Percentiles rank a stretch among this genome's conserved stretches.
phyloP scores from a whole-genome alignment of 768 basidiomycete genomes.

The Rhizopogon vesiculosus region DNA sequence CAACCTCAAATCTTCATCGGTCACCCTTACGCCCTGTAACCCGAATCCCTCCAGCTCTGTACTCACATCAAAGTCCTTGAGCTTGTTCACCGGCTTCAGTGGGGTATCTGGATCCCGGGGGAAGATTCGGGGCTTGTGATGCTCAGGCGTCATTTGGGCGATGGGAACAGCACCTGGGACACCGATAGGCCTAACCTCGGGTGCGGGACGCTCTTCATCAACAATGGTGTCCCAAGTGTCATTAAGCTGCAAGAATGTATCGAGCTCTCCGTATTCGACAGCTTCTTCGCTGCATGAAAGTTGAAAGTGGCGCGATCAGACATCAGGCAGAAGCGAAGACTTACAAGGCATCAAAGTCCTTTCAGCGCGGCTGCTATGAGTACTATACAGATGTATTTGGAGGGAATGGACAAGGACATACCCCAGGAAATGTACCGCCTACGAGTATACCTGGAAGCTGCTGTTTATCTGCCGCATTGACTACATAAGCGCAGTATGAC shows the following conservation, averaged over 20 bases:
- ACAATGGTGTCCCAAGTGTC: constrained; percentile 59
- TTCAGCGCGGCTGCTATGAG: background rate
- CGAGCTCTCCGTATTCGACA: constrained; percentile 73
- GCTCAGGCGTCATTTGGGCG: constrained; percentile 77
- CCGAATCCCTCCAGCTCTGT: constrained; percentile 67
- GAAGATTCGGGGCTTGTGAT: constrained; percentile 54
- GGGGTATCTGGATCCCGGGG: constrained; percentile 40
- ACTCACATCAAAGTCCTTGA: constrained; percentile 58
- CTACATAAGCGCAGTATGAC: constrained; percentile 2
- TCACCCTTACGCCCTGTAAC: constrained; percentile 72
- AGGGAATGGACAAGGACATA: constrained; percentile 33
- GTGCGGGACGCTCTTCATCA: constrained; percentile 58
- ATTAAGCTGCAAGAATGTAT: constrained; percentile 64
- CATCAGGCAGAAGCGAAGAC: constrained; percentile 18
- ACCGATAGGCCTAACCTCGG: constrained; percentile 59
- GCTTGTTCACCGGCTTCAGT: constrained; percentile 54
- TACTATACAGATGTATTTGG: background rate
- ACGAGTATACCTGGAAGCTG: constrained; percentile 82
- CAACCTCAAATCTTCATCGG: constrained; percentile 66
- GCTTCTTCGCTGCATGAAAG: constrained; percentile 66
- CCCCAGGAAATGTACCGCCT: constrained; percentile 72
- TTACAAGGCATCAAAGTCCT: constrained; percentile 77
- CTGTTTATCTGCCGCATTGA: constrained; percentile 57
- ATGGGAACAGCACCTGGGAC: constrained; percentile 77
- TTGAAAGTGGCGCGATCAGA: background rate